Evolutionary conservation across 352 stramenopile genomes (phyloP), one percentile per base, ranked within the genome.

Genomic region (Plasmopara muralis): DNA sequence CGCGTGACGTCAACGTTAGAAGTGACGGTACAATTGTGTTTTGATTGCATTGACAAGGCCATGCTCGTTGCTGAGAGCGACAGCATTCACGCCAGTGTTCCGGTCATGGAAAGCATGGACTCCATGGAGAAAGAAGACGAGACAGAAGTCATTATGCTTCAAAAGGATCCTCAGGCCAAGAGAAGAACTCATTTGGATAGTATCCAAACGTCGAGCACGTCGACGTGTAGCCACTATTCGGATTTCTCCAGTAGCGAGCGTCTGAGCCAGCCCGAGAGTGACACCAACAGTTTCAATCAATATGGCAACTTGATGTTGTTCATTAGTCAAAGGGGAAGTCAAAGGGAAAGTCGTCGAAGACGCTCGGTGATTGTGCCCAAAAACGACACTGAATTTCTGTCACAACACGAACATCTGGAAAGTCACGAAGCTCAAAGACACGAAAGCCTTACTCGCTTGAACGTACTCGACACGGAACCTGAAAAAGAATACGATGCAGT

Each of bases 21-120:
- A 53, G 54, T 75, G 16, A 71, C 59, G 9, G 73, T 77, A 10
- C 74, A 75, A 9, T 69, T 93, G 10, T 93, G 82, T 61, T 82
- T 88, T 8, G 75, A 87, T 49, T 93, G 82, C 51, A 77, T 93
- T 43, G 78, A 87, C 60, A 85, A 85, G 45, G 70, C 72, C 39
- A 78, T 70, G 60, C 72, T 74, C 6, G 25, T 58, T 5, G 46
- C 43, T 41, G 62, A 70, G 41, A 61, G 33, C 13, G 46, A 64
- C 0, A 29, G 28, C 33, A 30, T 69, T 12, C 47, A 51, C 6
- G 41, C n/a, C n/a, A 55, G 39, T 25, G 34, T 29, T 5, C 41
- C 51, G 6, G 51, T 62, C 25, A 44, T 47, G 20, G 66, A 62
- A 15, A 45, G 46, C 12, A 47, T 37, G 7, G 41, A 49, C 5